Evolutionary conservation across 2,329 filamentous ascomycete genomes (phyloP), one percentile per base, ranked within the genome.

Genomic region (Exophiala calicioides): DNA sequence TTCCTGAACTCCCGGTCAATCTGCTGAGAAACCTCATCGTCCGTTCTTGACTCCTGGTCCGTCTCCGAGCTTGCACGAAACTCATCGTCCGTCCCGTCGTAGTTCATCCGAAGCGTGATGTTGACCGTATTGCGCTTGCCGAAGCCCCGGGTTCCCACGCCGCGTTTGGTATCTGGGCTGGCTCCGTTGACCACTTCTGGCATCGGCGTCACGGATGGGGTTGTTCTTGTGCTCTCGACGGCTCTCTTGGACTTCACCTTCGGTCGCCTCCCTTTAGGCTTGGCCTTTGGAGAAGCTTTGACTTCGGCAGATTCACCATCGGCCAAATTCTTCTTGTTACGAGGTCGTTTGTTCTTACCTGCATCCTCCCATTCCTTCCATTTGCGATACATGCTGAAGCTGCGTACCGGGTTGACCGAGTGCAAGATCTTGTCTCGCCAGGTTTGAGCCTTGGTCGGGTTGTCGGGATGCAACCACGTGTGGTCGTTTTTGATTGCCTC

Each of bases 361-460:
- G 43, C 44, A 4, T 15, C 45, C 39, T 47, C 55, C 58, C 58
- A 60, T 20, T 50, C 44, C n/a, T 37, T 42, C 58, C 58, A 60
- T 29, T 58, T 60, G 16, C 44, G 43, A 24, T 52, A 51, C 58
- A 59, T 59, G 38, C 52, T 50, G 35, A 50, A 58, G 33, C 56
- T 59, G 32, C 58, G 52, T 2, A 60, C 55, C 4, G 58, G 58
- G 39, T 60, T 58, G 26, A 52, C 39, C 16, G 52, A 51, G 9
- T 50, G 50, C n/a, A 59, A 35, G 15, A 60, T 53, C 42, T 53
- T 58, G 15, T 50, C 30, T 26, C 53, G 55, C 53, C 52, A 56
- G 3, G 52, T 40, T 34, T 43, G 45, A 9, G 54, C 54, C 41
- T 49, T 54, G 6, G 19, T 40, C 2, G 56, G 51, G 21, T 58